Evolutionary conservation across 2,329 filamentous ascomycete species (phyloP).

Genomic region (Penicillium sp.): DNA sequence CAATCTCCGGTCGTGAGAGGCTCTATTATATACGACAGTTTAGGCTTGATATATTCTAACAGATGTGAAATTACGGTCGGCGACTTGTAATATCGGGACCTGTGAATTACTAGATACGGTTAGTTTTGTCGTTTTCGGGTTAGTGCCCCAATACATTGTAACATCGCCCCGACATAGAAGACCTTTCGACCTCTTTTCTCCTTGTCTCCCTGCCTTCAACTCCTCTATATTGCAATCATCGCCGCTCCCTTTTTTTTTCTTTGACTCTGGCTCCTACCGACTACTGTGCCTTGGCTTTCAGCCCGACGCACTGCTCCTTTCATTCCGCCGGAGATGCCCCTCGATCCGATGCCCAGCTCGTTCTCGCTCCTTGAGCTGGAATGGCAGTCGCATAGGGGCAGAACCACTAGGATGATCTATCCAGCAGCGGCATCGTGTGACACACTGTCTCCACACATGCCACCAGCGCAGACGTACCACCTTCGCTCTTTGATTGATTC

Average conservation of each 20-base stretch:
- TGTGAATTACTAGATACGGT: too few species aligned
- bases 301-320: constrained; percentile 19
- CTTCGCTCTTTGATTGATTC: too few species aligned
- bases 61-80: too few species aligned
- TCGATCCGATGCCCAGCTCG: constrained; percentile 18
- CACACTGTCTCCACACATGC: too few species aligned
- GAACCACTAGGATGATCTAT: constrained; percentile 15
- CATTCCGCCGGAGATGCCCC: constrained; percentile 18
- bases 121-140: too few species aligned
- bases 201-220: constrained; percentile 4
- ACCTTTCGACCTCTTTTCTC: neutral
- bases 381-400: constrained; percentile 14
- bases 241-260: constrained; percentile 14
- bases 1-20: too few species aligned
- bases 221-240: constrained; percentile 20
- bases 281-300: constrained; percentile 5
- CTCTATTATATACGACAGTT: too few species aligned
- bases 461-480: too few species aligned
- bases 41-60: too few species aligned
- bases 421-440: constrained; percentile 12
- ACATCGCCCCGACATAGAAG: constrained; percentile 4
- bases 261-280: constrained; percentile 10
- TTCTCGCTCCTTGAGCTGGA: constrained; percentile 9
- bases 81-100: too few species aligned
- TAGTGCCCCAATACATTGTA: too few species aligned